Base-by-base conservation (phyloP, 768 basidiomycete genomes). In the Galerina sulciceps region DNA sequence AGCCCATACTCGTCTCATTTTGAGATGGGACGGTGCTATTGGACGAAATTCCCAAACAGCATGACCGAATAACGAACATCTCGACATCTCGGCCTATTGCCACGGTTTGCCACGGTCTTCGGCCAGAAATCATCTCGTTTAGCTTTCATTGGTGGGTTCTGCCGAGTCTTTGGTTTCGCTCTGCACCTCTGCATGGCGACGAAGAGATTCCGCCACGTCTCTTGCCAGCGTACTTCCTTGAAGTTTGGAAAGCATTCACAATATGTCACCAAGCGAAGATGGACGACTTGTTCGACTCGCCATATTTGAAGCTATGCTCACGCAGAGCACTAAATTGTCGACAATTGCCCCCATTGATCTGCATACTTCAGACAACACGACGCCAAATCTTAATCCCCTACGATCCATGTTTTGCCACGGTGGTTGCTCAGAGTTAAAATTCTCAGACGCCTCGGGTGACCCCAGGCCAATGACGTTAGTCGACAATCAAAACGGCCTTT, bases 61-160 rank as follows among this genome's bases (percentile, higher is more conserved):
- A 10, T 37, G 10, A 11, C 35, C 15, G 35, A 36, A 35, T 50
- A 35, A 23, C 49, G 49, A 18, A 15, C 49, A 20, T 50, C 48
- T 57, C 56, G 56, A 42, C 56, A 57, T 57, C 56, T 50, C 48
- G 48, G 44, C 56, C 41, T 41, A 15, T 34, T 26, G 37, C 55
- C 55, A 49, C 55, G 48, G 56, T 50, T 35, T 49, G 48, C 56
- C 56, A 49, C 56, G 48, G 56, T 50, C 43, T 57, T 43, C 17
- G 40, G 48, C 47, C 41, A 57, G 31, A 50, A 35, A 57, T 35
- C 23, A 37, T 6, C 36, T 15, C 47, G 10, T 50, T 42, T 50
- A 23, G 43, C 45, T 43, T 13, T 48, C 56, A 42, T 57, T 41
- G 37, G 46, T 49, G 56, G 56, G 13, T 35, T 50, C 31, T 50